These are phyloP conservation scores for Primulina eburnea DNA, from an alignment of 257 asterid genomes.

Conservation along the genomic window DNA sequence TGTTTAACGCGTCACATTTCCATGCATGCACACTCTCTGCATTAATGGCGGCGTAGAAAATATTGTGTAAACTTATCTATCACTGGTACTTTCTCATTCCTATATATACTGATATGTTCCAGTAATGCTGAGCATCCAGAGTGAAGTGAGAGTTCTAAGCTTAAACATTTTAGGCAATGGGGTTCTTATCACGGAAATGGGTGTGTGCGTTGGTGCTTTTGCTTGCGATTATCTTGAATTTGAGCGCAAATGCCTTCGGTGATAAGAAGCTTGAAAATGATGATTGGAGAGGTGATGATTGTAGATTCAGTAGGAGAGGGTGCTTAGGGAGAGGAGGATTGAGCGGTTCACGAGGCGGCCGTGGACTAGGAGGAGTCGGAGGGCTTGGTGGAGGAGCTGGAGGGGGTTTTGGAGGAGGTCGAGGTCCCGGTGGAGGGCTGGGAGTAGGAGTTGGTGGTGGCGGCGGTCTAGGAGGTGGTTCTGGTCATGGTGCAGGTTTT, in stretches of 20 bases:
- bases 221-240: background rate
- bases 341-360: conserved; percentile 1
- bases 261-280: background rate
- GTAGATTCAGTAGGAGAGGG: background rate
- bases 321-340: conserved; percentile 14
- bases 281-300: background rate
- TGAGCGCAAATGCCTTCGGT: background rate
- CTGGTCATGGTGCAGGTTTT: background rate
- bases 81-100: background rate
- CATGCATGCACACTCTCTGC: background rate
- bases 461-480: background rate
- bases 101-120: background rate
- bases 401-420: background rate
- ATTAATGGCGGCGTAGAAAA: background rate
- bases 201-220: background rate
- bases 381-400: too few species aligned
- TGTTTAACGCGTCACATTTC: background rate
- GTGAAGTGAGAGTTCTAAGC: background rate
- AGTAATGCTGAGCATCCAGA: background rate
- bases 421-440: too few species aligned
- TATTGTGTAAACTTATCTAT: background rate
- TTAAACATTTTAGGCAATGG: background rate
- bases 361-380: conserved; percentile 2
- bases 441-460: background rate
- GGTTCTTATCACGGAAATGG: background rate